Conservation (phyloP, 2,329 filamentous ascomycete genomes). For the Basipetospora chlamydospora region DNA sequence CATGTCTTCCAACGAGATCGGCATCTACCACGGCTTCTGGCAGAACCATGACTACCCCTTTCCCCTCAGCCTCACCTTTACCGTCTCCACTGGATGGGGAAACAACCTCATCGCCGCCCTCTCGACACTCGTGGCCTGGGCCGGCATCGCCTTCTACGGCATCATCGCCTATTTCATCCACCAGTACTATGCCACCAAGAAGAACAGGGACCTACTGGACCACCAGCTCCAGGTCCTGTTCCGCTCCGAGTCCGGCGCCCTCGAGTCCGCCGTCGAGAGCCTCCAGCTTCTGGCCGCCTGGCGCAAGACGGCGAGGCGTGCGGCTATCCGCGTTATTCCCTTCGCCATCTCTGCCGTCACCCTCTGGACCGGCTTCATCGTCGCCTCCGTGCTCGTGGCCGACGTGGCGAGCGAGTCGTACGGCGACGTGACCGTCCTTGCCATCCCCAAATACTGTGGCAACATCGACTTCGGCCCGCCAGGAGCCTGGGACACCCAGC, state of each 20-base stretch:
- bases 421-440: neutral
- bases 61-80: slow-evolving; percentile 1
- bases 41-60: neutral
- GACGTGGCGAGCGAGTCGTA: neutral
- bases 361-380: neutral
- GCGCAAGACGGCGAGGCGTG: neutral
- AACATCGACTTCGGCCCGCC: neutral
- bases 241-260: neutral
- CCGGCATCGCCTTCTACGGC: neutral
- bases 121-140: neutral
- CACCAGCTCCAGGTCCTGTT: slow-evolving; percentile 1
- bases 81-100: neutral
- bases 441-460: neutral
- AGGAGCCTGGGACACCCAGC: neutral
- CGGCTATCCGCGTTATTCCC: neutral
- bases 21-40: neutral
- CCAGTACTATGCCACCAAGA: neutral
- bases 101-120: slow-evolving; percentile 1
- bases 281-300: neutral
- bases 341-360: neutral
- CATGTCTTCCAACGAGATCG: neutral
- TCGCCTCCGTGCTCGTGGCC: neutral
- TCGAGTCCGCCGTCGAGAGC: neutral
- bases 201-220: neutral
- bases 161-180: slow-evolving; percentile 1